Base-by-base conservation (phyloP, 164 flowering plant species). In the Houttuynia cordata region DNA sequence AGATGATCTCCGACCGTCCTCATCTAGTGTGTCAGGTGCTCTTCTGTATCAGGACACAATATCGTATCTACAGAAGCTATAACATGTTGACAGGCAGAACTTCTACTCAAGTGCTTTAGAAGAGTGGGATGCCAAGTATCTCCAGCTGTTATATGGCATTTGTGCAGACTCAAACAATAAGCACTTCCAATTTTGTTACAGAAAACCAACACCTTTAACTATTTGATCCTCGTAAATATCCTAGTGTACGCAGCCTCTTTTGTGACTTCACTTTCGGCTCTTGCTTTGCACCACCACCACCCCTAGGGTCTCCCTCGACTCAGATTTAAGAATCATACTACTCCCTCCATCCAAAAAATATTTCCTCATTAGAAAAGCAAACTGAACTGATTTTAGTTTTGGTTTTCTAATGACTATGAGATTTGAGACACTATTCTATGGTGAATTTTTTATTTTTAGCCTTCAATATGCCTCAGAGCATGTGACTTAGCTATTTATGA, bases 51-150 rank as follows among this genome's bases (percentile, higher is more conserved):
- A 76, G 79, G 99, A 94, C 64, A 81, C 88, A 66, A 80, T 91
- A 45, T 78, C 93, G 24, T 84, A 81, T 64, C 91, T 94, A 70
- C 96, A 85, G 70, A 94, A 84, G 80, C 92, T 94, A 62, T 94
- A 97, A 23, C 99, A 87, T 71, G 87, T 91, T 64, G 99, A 94
- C 67, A 88, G 80, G 76, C 90, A 81, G 39, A 77, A 66, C 66
- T 94, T 94, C 76, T 58, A 80, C 7, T 70, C 80, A 1, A 56
- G 58, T 74, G 70, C 72, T 59, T 57, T 75, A 8, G 97, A 88
- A 72, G 96, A 87, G 62, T 94, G 97, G 99, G 99, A 94, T 64
- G 69, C 22, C 70, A 91, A 86, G 65, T 94, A 94, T 72, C 96
- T 94, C 64, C 80, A 87, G 64, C 96, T 94, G 73, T 96, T 94